Evolutionary conservation across 1,284 basidiomycete genomes (phyloP), one percentile per base, ranked within the genome.

Genomic region (Apiotrichum gracile): DNA sequence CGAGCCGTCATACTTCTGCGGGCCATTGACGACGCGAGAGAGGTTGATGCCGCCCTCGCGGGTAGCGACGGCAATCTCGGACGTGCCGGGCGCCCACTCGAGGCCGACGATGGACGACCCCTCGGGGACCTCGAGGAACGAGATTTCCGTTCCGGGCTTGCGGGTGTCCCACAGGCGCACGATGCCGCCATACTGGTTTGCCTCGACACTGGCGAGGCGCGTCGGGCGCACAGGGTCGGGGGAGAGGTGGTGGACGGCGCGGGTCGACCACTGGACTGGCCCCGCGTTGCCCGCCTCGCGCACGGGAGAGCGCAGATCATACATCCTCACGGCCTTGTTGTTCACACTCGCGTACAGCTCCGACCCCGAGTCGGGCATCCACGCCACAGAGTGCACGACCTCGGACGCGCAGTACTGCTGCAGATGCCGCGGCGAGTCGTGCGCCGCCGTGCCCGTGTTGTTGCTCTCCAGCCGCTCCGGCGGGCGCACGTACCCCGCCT

Each of bases 331-430:
- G 2, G 54, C 51, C 54, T 70, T 71, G 53, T 62, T 67, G 31
- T 65, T 67, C 1, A 68, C 61, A 0, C 67, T 68, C 1, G 66
- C 69, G 8, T 71, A 60, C 19, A 74, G 55, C 42, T 64, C 55
- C 12, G 60, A 47, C 21, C 58, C 41, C 12, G 57, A 54, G 4
- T 40, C 47, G 13, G 54, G 47, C 10, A 68, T 33, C 57, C 68
- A 69, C 9, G 68, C 58, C 5, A 72, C 57, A 13, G 63, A 59
- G 46, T 72, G 68, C 33, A 75, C 66, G 1, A 65, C 60, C 52
- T 75, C 73, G 8, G 64, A 63, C 4, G 70, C 61, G 49, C 71
- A 72, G 57, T 72, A 72, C 38, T 72, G 66, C 54, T 74, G 73
- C 10, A 75, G 61, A 35, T 67, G 69, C n/a, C 70, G 57, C 6